phyloP scores from a whole-genome alignment of 139 green algal genomes.

The Chlorella sp. region DNA sequence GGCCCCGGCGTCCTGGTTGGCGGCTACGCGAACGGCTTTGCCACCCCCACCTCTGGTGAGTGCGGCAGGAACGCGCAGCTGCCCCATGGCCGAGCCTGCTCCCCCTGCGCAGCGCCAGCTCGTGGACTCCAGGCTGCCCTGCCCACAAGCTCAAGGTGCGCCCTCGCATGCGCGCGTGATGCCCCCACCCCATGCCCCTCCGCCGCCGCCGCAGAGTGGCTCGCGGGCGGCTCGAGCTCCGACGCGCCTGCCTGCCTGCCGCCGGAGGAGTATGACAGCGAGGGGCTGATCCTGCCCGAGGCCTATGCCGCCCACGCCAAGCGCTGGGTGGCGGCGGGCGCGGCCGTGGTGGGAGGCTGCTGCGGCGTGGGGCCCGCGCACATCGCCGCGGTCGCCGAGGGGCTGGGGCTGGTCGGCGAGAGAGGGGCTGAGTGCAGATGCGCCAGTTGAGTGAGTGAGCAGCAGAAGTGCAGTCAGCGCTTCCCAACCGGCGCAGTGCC shows the following conservation, averaged over 20 bases:
- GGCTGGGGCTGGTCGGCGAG: no score
- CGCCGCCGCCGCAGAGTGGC: constrained; percentile 2
- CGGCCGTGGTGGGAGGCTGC: constrained; percentile 63
- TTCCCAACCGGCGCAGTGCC: no score
- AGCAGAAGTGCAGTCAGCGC: no score
- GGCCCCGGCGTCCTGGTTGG: constrained; percentile 36
- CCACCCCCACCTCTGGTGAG: constrained; percentile 44
- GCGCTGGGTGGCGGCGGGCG: constrained; percentile 40
- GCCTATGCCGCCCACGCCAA: constrained; percentile 48
- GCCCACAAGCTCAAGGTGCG: no score
- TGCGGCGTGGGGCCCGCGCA: constrained; percentile 62
- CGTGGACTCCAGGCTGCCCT: background rate
- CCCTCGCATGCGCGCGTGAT: background rate
- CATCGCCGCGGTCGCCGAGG: no score
- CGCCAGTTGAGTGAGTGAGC: no score
- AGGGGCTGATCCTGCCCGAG: constrained; percentile 42
- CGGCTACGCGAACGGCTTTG: constrained; percentile 70
- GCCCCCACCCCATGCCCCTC: background rate
- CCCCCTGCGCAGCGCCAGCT: background rate
- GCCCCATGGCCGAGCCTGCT: background rate
- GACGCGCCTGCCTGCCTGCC: background rate
- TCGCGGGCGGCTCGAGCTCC: constrained; percentile 13
- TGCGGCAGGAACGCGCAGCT: background rate
- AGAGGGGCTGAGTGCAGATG: no score
- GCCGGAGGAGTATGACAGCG: constrained; percentile 20